Percentiles rank a stretch among this genome's conserved stretches.
phyloP scores from a whole-genome alignment of 2,329 filamentous ascomycete species.

The Penicillium sclerotigenum region DNA sequence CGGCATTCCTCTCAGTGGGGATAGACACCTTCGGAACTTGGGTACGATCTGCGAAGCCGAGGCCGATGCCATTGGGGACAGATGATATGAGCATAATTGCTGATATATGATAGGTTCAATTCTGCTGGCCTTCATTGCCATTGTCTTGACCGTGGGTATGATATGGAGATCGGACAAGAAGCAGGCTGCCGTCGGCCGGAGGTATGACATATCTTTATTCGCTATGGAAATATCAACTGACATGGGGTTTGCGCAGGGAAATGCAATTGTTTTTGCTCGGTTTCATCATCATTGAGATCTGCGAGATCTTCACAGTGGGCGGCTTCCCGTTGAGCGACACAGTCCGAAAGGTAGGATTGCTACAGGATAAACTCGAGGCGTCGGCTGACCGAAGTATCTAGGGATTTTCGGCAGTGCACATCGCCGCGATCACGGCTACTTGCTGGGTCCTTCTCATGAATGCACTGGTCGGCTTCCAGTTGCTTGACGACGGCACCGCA shows the following conservation, averaged over 20 bases:
- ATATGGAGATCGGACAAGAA: constrained; percentile 82
- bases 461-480: constrained; percentile 85
- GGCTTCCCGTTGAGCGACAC: constrained; percentile 71
- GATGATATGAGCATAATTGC: constrained; percentile 1
- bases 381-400: constrained; percentile 35
- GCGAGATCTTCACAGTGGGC: constrained; percentile 94
- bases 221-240: constrained; percentile 12
- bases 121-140: constrained; percentile 73
- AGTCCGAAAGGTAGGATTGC: constrained; percentile 63
- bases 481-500: constrained; percentile 88
- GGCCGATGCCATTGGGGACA: not conserved
- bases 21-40: constrained; percentile 71
- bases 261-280: constrained; percentile 91
- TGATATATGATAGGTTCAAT: constrained; percentile 67
- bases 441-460: constrained; percentile 91
- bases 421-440: constrained; percentile 83
- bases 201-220: constrained; percentile 52
- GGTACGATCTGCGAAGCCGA: constrained; percentile 52
- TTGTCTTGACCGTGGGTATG: constrained; percentile 64
- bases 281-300: constrained; percentile 84
- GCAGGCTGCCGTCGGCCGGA: constrained; percentile 86
- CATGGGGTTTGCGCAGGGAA: constrained; percentile 59
- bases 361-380: not conserved
- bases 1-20: constrained; percentile 69
- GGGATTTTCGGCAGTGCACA: constrained; percentile 86